phyloP scores from a whole-genome alignment of 495 filamentous ascomycete genomes.

The Apiosordaria backusii region DNA sequence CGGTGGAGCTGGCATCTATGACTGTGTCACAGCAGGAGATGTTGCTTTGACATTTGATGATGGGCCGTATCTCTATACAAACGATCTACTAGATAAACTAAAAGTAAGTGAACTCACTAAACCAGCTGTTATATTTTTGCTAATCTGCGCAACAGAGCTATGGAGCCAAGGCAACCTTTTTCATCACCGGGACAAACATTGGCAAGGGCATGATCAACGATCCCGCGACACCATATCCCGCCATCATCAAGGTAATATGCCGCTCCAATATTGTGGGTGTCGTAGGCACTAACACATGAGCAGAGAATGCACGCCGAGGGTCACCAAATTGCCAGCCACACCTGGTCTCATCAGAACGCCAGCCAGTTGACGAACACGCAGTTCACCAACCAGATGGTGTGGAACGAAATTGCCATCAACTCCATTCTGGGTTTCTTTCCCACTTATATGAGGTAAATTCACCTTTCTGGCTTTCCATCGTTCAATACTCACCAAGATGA shows the following conservation, averaged over 20 bases:
- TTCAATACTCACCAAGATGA: background rate
- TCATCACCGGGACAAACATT: conserved; percentile 71
- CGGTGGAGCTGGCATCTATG: conserved; percentile 60
- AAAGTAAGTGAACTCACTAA: conserved; percentile 25
- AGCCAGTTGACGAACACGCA: conserved; percentile 52
- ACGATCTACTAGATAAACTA: conserved; percentile 64
- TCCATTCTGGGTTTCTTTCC: conserved; percentile 79
- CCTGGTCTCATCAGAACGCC: conserved; percentile 78
- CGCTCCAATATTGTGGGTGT: background rate
- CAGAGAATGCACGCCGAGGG: conserved; percentile 62
- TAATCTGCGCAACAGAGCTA: conserved; percentile 43
- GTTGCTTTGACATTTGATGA: conserved; percentile 79
- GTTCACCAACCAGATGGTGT: conserved; percentile 65
- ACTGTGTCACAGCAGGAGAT: conserved; percentile 59
- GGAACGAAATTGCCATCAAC: conserved; percentile 75
- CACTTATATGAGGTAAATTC: conserved; percentile 62
- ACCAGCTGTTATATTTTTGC: background rate
- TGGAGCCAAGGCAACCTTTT: conserved; percentile 71
- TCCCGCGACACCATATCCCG: conserved; percentile 51
- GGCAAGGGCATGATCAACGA: conserved; percentile 70
- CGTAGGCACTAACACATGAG: conserved; percentile 23
- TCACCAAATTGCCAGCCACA: conserved; percentile 84
- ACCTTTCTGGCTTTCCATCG: background rate
- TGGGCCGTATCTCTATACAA: conserved; percentile 67
- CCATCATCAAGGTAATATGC: conserved; percentile 52